Evolutionary conservation across 2,329 filamentous ascomycete species (phyloP).

Genomic region (Colletotrichum horii): DNA sequence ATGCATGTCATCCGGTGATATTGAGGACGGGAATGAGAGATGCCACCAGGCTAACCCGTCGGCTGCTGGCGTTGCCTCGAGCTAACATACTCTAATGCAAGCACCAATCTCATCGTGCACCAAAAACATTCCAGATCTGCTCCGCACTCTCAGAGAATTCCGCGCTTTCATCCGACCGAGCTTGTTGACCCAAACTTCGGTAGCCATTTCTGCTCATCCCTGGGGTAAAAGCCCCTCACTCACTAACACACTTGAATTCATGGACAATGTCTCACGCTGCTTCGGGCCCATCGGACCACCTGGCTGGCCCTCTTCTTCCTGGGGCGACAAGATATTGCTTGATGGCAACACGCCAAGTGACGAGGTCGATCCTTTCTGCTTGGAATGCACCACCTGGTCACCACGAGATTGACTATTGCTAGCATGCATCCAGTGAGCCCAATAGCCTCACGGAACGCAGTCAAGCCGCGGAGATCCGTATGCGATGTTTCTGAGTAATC

Average conservation of each 20-base stretch:
- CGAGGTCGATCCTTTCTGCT: background rate
- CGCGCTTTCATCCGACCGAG: background rate
- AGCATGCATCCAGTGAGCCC: background rate
- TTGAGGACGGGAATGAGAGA: background rate
- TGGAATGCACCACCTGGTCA: background rate
- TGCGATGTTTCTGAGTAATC: background rate
- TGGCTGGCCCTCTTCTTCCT: background rate
- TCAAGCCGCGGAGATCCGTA: background rate
- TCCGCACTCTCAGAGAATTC: background rate
- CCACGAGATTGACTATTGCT: background rate
- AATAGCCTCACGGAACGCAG: background rate
- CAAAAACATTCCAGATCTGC: background rate
- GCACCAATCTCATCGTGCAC: background rate
- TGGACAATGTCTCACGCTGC: background rate
- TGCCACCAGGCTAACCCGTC: background rate
- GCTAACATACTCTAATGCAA: background rate
- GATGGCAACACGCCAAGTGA: background rate
- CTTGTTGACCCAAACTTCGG: background rate
- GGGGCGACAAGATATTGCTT: background rate
- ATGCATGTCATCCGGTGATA: background rate
- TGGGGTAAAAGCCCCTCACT: background rate
- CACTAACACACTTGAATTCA: background rate
- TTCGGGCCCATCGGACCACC: background rate
- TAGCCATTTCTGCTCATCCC: background rate
- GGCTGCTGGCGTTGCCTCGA: background rate